phyloP scores from a whole-genome alignment of 78 protist species.

The Emiliania huxleyi region DNA sequence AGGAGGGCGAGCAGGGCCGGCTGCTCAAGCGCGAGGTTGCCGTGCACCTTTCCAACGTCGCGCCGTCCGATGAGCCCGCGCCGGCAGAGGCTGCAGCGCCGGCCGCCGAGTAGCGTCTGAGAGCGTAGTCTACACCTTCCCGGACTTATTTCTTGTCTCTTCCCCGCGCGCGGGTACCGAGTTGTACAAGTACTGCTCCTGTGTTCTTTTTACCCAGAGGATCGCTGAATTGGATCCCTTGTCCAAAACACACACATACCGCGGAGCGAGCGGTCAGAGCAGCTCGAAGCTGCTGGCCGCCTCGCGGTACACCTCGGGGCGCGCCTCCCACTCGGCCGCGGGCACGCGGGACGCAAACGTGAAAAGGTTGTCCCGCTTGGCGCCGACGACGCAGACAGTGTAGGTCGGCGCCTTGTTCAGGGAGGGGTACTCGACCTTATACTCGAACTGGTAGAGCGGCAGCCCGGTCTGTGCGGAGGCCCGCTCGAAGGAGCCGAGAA shows the following conservation, averaged over 20 bases:
- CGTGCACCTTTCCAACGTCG: not conserved
- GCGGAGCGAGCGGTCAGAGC: not conserved
- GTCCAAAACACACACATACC: no score
- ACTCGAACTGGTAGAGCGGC: conserved; percentile 17
- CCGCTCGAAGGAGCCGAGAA: not conserved
- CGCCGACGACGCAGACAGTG: not conserved
- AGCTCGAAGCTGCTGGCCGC: not conserved
- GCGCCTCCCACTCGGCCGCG: not conserved
- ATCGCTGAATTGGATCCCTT: no score
- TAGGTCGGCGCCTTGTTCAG: not conserved
- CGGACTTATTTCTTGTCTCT: no score
- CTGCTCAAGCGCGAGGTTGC: not conserved
- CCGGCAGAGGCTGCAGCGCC: no score
- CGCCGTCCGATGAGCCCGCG: not conserved
- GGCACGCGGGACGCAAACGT: not conserved
- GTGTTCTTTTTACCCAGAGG: no score
- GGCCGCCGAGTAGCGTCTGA: no score
- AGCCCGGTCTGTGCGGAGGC: not conserved
- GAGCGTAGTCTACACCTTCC: no score
- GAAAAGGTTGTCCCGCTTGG: not conserved
- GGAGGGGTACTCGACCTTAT: not conserved
- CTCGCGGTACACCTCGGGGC: not conserved
- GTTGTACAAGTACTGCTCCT: no score
- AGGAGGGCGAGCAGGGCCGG: not conserved
- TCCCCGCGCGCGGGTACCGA: no score